Percentiles rank a stretch among this genome's conserved stretches.
These are phyloP conservation scores for Podila verticillata DNA, from an alignment of 192 early-diverging fungal genomes.

Conservation along the genomic window DNA sequence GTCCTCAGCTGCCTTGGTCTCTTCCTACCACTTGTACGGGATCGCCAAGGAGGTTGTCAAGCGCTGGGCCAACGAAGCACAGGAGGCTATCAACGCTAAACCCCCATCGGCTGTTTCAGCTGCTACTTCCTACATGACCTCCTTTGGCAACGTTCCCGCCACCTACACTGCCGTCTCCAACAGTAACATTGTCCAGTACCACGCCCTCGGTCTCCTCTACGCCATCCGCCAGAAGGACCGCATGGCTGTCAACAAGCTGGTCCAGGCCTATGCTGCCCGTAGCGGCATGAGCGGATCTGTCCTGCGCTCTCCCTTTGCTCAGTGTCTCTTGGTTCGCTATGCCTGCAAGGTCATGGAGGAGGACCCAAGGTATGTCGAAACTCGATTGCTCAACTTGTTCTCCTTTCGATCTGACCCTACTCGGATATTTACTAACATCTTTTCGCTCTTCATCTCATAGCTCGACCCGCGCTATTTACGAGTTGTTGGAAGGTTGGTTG, in stretches of 20 bases:
- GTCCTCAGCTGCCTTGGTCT: conserved; percentile 91
- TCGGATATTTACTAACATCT: not conserved
- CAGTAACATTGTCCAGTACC: conserved; percentile 95
- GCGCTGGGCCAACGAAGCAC: conserved; percentile 97
- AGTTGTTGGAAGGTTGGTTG: conserved; percentile 88
- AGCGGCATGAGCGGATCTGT: conserved; percentile 57
- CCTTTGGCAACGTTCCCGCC: conserved; percentile 53
- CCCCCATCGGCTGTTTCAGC: conserved; percentile 60
- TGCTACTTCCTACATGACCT: conserved; percentile 63
- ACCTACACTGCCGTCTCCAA: conserved; percentile 61
- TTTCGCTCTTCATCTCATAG: conserved; percentile 22
- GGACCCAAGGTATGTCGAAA: conserved; percentile 62
- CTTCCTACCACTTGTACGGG: conserved; percentile 85
- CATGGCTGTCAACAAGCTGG: conserved; percentile 97
- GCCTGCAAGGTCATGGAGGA: conserved; percentile 88
- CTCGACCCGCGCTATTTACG: conserved; percentile 76
- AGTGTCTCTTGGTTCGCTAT: conserved; percentile 94
- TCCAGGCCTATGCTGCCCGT: conserved; percentile 83
- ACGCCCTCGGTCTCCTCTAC: conserved; percentile 96
- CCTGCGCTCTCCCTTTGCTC: conserved; percentile 86
- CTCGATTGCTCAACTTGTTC: not conserved
- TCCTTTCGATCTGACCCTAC: not conserved
- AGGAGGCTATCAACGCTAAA: conserved; percentile 93
- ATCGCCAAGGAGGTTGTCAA: conserved; percentile 92
- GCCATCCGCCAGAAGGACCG: conserved; percentile 95